Conservation (phyloP, 208 protist species). For the Trypanosoma rangeli region DNA sequence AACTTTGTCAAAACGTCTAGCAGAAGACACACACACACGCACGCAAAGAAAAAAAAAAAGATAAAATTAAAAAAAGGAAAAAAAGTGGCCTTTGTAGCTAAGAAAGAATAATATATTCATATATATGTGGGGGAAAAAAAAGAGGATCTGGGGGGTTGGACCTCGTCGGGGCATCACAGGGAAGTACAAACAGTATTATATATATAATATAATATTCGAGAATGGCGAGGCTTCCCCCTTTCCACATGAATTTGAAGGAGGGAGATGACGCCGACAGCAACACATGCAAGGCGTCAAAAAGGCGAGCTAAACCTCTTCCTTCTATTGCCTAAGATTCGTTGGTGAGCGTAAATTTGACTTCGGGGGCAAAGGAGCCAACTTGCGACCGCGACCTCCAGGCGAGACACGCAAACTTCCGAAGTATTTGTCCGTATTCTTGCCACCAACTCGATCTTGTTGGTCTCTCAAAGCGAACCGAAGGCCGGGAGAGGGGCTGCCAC, state of each 20-base stretch:
- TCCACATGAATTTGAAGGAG: background rate
- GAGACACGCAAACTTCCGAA: background rate
- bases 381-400: background rate
- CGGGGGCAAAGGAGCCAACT: conserved; percentile 16
- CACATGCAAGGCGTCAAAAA: background rate
- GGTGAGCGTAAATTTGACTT: conserved; percentile 1
- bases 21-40: background rate
- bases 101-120: background rate
- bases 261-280: background rate
- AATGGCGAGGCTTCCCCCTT: background rate
- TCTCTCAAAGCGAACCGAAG: background rate
- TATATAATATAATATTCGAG: background rate
- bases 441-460: background rate
- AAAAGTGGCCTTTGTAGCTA: background rate
- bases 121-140: background rate
- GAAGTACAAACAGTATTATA: background rate
- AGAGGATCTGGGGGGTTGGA: background rate
- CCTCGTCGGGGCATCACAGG: background rate
- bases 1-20: background rate
- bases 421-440: background rate
- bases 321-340: background rate
- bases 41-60: background rate
- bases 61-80: background rate
- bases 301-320: background rate
- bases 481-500: background rate